Conservation (phyloP, 2,329 filamentous ascomycete species). For the Ustulina deusta region DNA sequence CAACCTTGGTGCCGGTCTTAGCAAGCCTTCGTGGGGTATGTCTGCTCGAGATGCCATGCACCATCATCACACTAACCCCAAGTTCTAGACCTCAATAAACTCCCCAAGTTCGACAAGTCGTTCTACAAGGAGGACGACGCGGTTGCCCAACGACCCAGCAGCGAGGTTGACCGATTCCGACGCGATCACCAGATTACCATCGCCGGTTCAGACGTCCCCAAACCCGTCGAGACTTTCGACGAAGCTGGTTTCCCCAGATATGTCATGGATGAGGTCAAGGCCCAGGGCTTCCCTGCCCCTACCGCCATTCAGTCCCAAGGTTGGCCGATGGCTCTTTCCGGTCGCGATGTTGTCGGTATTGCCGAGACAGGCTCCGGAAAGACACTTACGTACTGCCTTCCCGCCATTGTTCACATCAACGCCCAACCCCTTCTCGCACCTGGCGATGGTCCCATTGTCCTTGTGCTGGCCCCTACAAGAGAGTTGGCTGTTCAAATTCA, state of each 20-base stretch:
- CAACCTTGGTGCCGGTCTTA: constrained; percentile 86
- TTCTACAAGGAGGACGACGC: constrained; percentile 97
- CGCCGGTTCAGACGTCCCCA: constrained; percentile 83
- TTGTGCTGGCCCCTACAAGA: constrained; percentile 95
- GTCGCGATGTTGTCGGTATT: constrained; percentile 98
- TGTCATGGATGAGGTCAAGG: constrained; percentile 98
- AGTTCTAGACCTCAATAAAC: constrained; percentile 72
- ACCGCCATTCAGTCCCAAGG: constrained; percentile 98
- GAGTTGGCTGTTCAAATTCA: constrained; percentile 99
- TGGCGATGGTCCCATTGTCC: constrained; percentile 94
- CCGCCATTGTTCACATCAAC: constrained; percentile 99
- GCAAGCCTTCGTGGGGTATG: constrained; percentile 90
- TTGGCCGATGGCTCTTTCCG: constrained; percentile 98
- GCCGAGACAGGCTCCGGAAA: constrained; percentile 99
- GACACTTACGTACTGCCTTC: constrained; percentile 97
- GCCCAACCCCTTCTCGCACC: constrained; percentile 95
- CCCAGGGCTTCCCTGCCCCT: constrained; percentile 91
- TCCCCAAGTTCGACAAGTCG: constrained; percentile 98
- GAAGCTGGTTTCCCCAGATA: constrained; percentile 97
- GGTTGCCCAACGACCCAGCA: constrained; percentile 78
- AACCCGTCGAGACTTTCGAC: constrained; percentile 96
- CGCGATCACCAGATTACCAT: constrained; percentile 86
- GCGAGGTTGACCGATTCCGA: constrained; percentile 90
- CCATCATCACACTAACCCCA: constrained; percentile 45
- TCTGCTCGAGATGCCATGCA: constrained; percentile 44